Evolutionary conservation across 148 eudicot genomes (phyloP).

Genomic region (Rhododendron ferrugineum): DNA sequence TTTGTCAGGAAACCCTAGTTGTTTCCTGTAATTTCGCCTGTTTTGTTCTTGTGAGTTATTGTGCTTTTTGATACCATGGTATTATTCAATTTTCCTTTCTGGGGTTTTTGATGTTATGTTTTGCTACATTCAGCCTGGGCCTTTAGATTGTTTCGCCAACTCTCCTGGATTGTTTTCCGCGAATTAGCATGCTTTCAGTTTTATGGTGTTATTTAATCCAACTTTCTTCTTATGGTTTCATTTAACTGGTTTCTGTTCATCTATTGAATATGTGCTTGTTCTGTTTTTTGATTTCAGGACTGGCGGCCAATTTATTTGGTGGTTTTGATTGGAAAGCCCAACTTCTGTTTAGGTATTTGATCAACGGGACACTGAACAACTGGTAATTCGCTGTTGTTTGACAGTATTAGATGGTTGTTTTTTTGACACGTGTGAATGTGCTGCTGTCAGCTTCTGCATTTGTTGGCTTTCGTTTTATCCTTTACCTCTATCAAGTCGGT

Average conservation of each 20-base stretch:
- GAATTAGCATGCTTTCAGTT: background rate
- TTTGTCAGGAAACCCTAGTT: background rate
- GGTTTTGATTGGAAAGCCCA: background rate
- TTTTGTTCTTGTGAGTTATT: background rate
- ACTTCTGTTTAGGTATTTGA: background rate
- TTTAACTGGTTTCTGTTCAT: conserved; percentile 8
- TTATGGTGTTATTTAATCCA: background rate
- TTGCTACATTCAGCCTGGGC: background rate
- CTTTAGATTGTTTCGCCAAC: background rate
- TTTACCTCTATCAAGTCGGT: background rate
- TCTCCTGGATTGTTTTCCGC: background rate
- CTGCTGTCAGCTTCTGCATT: background rate
- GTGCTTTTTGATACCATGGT: background rate
- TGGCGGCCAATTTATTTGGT: background rate
- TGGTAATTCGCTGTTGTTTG: conserved; percentile 1
- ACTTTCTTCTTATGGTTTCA: background rate
- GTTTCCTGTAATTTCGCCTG: background rate
- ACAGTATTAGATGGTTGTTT: background rate
- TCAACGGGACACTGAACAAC: background rate
- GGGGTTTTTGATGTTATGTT: background rate
- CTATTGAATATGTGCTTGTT: conserved; percentile 4
- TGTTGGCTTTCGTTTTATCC: background rate
- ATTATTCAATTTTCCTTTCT: background rate
- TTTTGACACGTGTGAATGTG: background rate
- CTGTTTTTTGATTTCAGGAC: background rate